Conservation (phyloP, 805 yeast species). For the Barnettozyma wickerhamii region DNA sequence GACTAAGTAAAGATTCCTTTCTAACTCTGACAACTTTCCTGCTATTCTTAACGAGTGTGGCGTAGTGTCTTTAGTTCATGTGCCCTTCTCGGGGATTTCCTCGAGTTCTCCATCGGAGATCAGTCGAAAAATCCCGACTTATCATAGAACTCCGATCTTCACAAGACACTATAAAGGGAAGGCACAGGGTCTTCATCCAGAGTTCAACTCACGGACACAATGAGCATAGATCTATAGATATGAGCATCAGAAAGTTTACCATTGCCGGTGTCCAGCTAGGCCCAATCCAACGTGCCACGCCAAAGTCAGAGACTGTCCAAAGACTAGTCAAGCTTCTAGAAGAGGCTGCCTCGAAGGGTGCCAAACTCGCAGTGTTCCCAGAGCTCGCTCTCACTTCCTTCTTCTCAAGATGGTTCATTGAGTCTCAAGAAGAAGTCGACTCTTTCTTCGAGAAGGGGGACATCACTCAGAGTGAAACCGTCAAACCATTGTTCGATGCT, state of each 20-base stretch:
- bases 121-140: background rate
- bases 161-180: background rate
- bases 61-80: no score
- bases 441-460: slow-evolving; percentile 33
- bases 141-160: background rate
- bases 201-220: background rate
- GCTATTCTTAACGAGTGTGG: no score
- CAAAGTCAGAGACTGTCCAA: slow-evolving; percentile 27
- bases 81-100: background rate
- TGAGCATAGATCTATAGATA: slow-evolving; percentile 2
- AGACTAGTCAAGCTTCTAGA: slow-evolving; percentile 28
- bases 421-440: slow-evolving; percentile 32
- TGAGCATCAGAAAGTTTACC: slow-evolving; percentile 25
- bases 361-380: slow-evolving; percentile 32
- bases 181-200: no score
- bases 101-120: background rate
- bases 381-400: slow-evolving; percentile 34
- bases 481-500: slow-evolving; percentile 30
- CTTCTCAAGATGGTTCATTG: slow-evolving; percentile 34
- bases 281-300: slow-evolving; percentile 30
- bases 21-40: no score
- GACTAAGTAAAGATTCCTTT: no score
- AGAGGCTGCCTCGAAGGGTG: slow-evolving; percentile 30
- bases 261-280: slow-evolving; percentile 33
- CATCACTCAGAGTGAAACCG: slow-evolving; percentile 23